phyloP scores from a whole-genome alignment of 2,329 filamentous ascomycete genomes.

The Apiospora aurea region DNA sequence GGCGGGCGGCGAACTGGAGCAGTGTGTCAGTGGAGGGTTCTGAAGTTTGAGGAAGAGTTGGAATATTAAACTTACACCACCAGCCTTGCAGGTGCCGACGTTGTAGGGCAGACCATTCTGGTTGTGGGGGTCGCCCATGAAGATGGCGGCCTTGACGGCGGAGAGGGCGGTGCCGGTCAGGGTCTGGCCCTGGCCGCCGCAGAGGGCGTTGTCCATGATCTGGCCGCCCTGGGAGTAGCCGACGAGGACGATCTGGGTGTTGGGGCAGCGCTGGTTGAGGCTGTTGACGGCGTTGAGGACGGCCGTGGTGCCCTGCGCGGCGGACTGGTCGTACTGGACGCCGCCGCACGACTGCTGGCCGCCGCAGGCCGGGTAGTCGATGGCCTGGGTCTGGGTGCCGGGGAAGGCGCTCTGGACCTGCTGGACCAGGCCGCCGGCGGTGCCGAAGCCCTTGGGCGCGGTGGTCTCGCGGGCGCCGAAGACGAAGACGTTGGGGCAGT shows the following conservation, averaged over 20 bases:
- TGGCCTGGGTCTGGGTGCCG: constrained; percentile 54
- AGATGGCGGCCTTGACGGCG: constrained; percentile 66
- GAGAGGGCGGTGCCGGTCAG: constrained; percentile 55
- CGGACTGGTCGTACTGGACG: constrained; percentile 62
- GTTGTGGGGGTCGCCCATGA: constrained; percentile 68
- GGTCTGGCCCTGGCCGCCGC: constrained; percentile 60
- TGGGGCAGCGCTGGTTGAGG: constrained; percentile 62
- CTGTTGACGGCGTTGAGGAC: constrained; percentile 63
- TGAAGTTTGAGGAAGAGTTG: not conserved
- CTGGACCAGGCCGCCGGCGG: constrained; percentile 53
- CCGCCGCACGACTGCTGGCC: constrained; percentile 63
- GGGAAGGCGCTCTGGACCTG: constrained; percentile 51
- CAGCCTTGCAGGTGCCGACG: constrained; percentile 65
- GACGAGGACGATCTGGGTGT: constrained; percentile 64
- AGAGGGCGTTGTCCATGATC: constrained; percentile 68
- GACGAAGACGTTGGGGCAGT: constrained; percentile 55
- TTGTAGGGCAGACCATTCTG: constrained; percentile 62
- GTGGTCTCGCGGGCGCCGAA: constrained; percentile 61
- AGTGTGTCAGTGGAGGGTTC: not conserved
- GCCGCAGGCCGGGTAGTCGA: constrained; percentile 64
- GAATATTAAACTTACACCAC: constrained; percentile 57
- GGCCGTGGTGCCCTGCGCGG: constrained; percentile 59
- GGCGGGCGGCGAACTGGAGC: constrained; percentile 65
- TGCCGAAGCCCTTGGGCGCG: constrained; percentile 52
- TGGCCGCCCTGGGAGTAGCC: constrained; percentile 71